Conservation (phyloP, 2,329 filamentous ascomycete species). For the Ceratocystis albifundus region DNA sequence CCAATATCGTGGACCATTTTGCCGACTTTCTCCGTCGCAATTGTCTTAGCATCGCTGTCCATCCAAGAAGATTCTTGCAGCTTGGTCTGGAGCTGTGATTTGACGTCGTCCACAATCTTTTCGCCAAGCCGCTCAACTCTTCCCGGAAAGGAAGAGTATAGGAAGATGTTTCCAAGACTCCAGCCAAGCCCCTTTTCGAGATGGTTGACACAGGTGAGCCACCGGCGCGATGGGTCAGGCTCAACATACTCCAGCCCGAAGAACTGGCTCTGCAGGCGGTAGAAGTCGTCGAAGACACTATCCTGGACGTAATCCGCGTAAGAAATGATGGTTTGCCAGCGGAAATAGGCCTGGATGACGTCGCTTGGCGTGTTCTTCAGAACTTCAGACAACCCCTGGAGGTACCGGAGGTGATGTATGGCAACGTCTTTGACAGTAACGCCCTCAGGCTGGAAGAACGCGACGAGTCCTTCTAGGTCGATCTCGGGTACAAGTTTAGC, state of each 20-base stretch:
- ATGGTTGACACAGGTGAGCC: conserved; percentile 51
- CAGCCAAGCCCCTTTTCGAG: conserved; percentile 51
- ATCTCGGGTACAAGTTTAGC: conserved; percentile 46
- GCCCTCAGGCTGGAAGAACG: conserved; percentile 32
- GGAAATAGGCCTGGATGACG: conserved; percentile 48
- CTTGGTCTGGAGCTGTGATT: conserved; percentile 46
- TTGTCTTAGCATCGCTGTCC: conserved; percentile 46
- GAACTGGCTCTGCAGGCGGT: conserved; percentile 49
- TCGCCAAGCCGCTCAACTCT: conserved; percentile 47
- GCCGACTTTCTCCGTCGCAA: conserved; percentile 52
- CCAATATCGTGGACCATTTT: conserved; percentile 59
- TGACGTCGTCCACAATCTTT: conserved; percentile 59
- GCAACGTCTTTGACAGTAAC: conserved; percentile 40
- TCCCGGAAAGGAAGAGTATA: conserved; percentile 54
- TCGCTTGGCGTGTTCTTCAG: conserved; percentile 43
- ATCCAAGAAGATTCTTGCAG: conserved; percentile 40
- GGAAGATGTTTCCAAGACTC: conserved; percentile 61
- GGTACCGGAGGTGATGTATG: conserved; percentile 47
- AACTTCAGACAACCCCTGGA: conserved; percentile 46
- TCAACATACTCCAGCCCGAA: conserved; percentile 51
- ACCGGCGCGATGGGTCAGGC: conserved; percentile 43
- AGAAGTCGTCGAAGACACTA: conserved; percentile 48
- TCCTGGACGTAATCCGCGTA: conserved; percentile 46
- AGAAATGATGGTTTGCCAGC: conserved; percentile 50
- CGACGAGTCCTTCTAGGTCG: conserved; percentile 41